phyloP scores from a whole-genome alignment of 805 yeast genomes.

The Schizosaccharomyces cryophilus region DNA sequence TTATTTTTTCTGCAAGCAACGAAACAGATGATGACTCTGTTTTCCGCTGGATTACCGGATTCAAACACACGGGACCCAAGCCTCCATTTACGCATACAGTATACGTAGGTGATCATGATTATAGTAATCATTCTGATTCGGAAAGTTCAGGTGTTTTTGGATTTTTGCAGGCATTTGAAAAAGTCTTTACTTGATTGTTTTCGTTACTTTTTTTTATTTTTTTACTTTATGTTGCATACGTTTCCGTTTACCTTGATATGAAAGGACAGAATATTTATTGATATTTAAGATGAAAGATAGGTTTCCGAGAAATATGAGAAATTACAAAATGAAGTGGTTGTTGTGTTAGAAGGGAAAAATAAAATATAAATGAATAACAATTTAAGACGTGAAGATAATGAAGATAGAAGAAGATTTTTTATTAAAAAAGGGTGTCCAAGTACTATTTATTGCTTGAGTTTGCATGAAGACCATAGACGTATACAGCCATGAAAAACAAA shows the following conservation, averaged over 20 bases:
- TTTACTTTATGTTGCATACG: neutral
- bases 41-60: neutral
- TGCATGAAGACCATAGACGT: no score
- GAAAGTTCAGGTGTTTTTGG: neutral
- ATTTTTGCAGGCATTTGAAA: neutral
- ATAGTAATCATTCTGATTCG: neutral
- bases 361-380: no score
- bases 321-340: no score
- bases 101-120: neutral
- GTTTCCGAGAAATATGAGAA: no score
- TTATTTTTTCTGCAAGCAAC: neutral
- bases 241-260: no score
- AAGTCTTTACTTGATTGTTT: neutral
- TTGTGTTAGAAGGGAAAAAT: no score
- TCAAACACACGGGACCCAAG: neutral
- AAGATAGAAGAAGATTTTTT: neutral
- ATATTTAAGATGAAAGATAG: no score
- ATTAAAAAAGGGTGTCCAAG: no score
- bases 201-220: neutral
- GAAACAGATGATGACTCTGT: neutral
- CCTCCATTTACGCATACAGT: neutral
- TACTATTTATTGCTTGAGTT: no score
- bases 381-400: neutral
- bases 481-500: no score
- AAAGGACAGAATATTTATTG: no score